Evolutionary conservation across 257 asterid genomes (phyloP).

Genomic region (Cruciata laevipes): DNA sequence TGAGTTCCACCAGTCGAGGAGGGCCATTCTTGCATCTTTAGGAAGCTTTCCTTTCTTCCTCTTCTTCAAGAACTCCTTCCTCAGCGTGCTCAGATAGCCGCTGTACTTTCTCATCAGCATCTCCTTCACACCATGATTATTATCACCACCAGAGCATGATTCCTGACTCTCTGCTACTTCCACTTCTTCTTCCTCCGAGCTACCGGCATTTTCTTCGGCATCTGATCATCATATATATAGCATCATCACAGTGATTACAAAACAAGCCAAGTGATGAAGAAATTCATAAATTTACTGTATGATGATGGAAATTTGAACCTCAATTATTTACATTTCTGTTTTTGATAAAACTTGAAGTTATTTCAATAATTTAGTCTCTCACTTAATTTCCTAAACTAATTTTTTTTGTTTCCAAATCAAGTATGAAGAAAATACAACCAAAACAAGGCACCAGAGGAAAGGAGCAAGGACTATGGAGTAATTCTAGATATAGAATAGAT

Average conservation of each 20-base stretch:
- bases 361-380: too few relatives aligned
- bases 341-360: too few relatives aligned
- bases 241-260: neutral
- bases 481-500: neutral
- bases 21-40: slow-evolving; percentile 45
- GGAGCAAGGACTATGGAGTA: too few relatives aligned
- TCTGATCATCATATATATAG: slow-evolving; percentile 19
- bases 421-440: too few relatives aligned
- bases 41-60: slow-evolving; percentile 68
- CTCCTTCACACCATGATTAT: slow-evolving; percentile 50
- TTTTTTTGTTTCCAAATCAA: too few relatives aligned
- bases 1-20: slow-evolving; percentile 80
- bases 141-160: slow-evolving; percentile 21
- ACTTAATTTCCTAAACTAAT: too few relatives aligned
- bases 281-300: too few relatives aligned
- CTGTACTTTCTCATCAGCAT: slow-evolving; percentile 74
- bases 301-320: too few relatives aligned
- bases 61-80: slow-evolving; percentile 62
- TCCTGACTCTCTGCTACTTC: slow-evolving; percentile 32
- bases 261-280: too few relatives aligned
- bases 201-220: slow-evolving; percentile 31
- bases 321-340: too few relatives aligned
- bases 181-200: slow-evolving; percentile 42
- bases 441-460: too few relatives aligned
- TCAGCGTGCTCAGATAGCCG: slow-evolving; percentile 57